Conservation (phyloP, 2,329 filamentous ascomycete genomes). For the Aspergillus pseudoterreus region DNA sequence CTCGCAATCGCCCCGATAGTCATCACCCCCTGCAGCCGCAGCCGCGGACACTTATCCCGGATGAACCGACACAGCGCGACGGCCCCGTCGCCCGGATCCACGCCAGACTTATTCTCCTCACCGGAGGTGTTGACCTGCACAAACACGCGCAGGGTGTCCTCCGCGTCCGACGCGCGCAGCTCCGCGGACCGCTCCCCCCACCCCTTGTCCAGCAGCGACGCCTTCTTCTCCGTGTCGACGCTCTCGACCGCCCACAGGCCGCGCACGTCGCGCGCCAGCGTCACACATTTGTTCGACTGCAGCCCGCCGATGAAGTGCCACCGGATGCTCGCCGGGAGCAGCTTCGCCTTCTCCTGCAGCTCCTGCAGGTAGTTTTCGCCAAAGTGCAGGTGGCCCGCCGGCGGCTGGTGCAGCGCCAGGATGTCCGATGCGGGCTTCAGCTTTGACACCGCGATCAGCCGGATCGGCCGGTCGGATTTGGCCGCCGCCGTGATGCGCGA, state of each 20-base stretch:
- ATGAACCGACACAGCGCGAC: conserved; percentile 67
- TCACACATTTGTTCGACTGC: conserved; percentile 90
- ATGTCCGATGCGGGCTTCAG: conserved; percentile 92
- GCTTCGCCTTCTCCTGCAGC: conserved; percentile 74
- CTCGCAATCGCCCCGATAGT: conserved; percentile 94
- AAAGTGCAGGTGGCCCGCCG: conserved; percentile 68
- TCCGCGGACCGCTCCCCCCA: conserved; percentile 54
- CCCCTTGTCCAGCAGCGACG: conserved; percentile 71
- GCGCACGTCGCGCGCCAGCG: conserved; percentile 73
- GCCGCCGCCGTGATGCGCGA: conserved; percentile 53
- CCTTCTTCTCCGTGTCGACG: conserved; percentile 85
- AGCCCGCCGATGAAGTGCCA: conserved; percentile 98
- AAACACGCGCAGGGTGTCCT: conserved; percentile 64
- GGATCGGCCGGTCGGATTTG: conserved; percentile 31
- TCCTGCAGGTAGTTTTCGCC: conserved; percentile 97
- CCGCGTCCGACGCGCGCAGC: conserved; percentile 30
- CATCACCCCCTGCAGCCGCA: conserved; percentile 82
- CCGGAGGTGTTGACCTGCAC: conserved; percentile 95
- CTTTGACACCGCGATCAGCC: conserved; percentile 93
- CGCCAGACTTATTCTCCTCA: conserved; percentile 80
- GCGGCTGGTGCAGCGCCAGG: conserved; percentile 68
- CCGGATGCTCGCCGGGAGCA: conserved; percentile 69
- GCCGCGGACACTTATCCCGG: conserved; percentile 64
- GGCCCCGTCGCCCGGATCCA: conserved; percentile 59
- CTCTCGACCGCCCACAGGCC: conserved; percentile 91